Percentiles rank a stretch among this genome's conserved stretches.
Conservation (phyloP, 495 filamentous ascomycete genomes). For the Penicilliopsis zonata region DNA sequence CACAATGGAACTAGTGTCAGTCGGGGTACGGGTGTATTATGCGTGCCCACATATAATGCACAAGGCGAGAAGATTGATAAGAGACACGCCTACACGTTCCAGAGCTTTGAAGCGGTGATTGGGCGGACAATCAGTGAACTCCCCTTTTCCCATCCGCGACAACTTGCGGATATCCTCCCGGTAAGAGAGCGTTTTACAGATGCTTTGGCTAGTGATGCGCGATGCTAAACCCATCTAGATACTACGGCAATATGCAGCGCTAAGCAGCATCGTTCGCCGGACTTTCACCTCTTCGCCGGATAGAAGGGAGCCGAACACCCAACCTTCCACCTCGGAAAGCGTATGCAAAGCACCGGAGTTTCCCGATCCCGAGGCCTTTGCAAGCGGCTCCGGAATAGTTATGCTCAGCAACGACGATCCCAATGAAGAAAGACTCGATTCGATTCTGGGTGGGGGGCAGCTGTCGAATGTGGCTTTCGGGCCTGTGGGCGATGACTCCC, state of each 20-base stretch:
- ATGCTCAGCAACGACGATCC: conserved; percentile 30
- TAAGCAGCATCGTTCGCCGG: conserved; percentile 50
- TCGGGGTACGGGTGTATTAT: conserved; percentile 20
- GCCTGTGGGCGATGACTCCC: not conserved
- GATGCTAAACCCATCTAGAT: conserved; percentile 17
- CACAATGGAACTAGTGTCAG: conserved; percentile 12
- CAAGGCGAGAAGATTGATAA: conserved; percentile 30
- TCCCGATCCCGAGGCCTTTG: conserved; percentile 2
- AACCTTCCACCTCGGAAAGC: not conserved
- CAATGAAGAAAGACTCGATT: conserved; percentile 22
- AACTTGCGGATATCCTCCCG: conserved; percentile 67
- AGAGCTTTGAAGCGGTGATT: conserved; percentile 55
- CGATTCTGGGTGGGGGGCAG: conserved; percentile 12
- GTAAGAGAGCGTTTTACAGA: conserved; percentile 11
- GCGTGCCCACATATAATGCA: conserved; percentile 20
- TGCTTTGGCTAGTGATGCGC: conserved; percentile 1
- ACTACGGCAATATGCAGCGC: conserved; percentile 63
- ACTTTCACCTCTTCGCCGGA: conserved; percentile 33
- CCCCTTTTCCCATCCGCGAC: conserved; percentile 77
- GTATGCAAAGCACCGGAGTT: not conserved
- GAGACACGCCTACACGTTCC: conserved; percentile 56
- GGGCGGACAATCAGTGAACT: conserved; percentile 57
- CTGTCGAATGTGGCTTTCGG: not conserved
- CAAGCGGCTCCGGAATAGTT: conserved; percentile 9
- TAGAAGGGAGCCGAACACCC: conserved; percentile 2